phyloP scores from a whole-genome alignment of 768 basidiomycete genomes.

The Brasilioporus rufonigricans region DNA sequence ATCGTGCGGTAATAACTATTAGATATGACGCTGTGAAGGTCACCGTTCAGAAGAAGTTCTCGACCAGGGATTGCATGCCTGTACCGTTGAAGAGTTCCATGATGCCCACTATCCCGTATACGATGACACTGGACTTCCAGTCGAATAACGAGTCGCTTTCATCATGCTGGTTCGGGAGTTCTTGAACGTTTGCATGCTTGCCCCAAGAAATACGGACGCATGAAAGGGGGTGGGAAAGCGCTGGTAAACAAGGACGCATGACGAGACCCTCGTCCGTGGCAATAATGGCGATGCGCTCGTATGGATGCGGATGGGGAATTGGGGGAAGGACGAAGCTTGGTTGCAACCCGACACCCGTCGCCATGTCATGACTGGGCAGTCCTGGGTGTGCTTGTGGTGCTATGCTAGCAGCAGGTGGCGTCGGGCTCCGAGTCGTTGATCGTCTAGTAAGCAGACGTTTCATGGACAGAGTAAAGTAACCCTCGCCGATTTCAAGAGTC shows the following conservation, averaged over 20 bases:
- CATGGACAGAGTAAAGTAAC: slow-evolving; percentile 18
- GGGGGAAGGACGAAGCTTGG: slow-evolving; percentile 66
- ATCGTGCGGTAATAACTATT: slow-evolving; percentile 64
- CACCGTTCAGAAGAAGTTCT: slow-evolving; percentile 12
- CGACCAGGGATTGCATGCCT: background rate
- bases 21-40: slow-evolving; percentile 63
- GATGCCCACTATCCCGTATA: slow-evolving; percentile 77
- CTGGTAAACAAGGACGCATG: slow-evolving; percentile 53
- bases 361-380: slow-evolving; percentile 5
- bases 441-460: slow-evolving; percentile 31
- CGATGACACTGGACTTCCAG: slow-evolving; percentile 57
- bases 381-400: background rate
- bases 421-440: slow-evolving; percentile 15
- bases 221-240: slow-evolving; percentile 23
- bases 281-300: slow-evolving; percentile 65
- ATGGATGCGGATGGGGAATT: slow-evolving; percentile 71
- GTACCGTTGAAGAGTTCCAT: slow-evolving; percentile 71
- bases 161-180: slow-evolving; percentile 40
- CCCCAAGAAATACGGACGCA: slow-evolving; percentile 61
- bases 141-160: slow-evolving; percentile 37
- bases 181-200: slow-evolving; percentile 52
- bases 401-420: background rate
- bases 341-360: slow-evolving; percentile 37
- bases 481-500: background rate
- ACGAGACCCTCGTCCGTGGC: slow-evolving; percentile 62